These are phyloP conservation scores for Diaporthe eres DNA, from an alignment of 2,329 filamentous ascomycete genomes.

Conservation along the genomic window DNA sequence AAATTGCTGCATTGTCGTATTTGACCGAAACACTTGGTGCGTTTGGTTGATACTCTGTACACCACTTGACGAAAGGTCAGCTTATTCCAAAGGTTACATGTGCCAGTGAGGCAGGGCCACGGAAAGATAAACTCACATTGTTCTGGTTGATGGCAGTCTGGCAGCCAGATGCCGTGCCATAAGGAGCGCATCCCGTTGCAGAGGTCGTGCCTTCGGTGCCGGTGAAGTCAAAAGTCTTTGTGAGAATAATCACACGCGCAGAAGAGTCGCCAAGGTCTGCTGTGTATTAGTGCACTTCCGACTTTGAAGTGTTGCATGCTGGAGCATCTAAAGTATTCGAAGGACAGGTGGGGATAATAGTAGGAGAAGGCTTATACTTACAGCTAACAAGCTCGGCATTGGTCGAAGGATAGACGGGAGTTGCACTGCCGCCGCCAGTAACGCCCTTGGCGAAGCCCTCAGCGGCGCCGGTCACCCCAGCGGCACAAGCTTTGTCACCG, in stretches of 20 bases:
- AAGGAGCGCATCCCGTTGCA: slow-evolving; percentile 70
- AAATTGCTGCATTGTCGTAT: slow-evolving; percentile 65
- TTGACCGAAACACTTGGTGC: slow-evolving; percentile 61
- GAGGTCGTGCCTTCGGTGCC: slow-evolving; percentile 67
- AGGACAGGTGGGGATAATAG: background rate
- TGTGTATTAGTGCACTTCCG: slow-evolving; percentile 46
- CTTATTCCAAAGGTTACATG: background rate
- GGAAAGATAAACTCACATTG: slow-evolving; percentile 43
- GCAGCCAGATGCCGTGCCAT: slow-evolving; percentile 67
- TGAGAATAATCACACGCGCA: slow-evolving; percentile 70
- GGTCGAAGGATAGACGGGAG: slow-evolving; percentile 66
- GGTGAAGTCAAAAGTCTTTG: slow-evolving; percentile 70
- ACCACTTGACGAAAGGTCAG: slow-evolving; percentile 55
- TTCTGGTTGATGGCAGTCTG: slow-evolving; percentile 74
- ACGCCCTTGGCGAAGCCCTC: slow-evolving; percentile 64
- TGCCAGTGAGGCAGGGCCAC: background rate
- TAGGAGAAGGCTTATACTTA: background rate
- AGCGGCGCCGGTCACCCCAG: slow-evolving; percentile 52
- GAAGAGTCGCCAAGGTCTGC: slow-evolving; percentile 64
- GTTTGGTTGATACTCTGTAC: slow-evolving; percentile 68
- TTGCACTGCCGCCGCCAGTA: slow-evolving; percentile 71
- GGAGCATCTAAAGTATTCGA: fast-evolving
- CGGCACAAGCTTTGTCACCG: slow-evolving; percentile 3
- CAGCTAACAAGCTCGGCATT: slow-evolving; percentile 67
- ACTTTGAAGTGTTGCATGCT: background rate